Conservation (phyloP, 208 protist genomes). For the Leishmania lainsoni region DNA sequence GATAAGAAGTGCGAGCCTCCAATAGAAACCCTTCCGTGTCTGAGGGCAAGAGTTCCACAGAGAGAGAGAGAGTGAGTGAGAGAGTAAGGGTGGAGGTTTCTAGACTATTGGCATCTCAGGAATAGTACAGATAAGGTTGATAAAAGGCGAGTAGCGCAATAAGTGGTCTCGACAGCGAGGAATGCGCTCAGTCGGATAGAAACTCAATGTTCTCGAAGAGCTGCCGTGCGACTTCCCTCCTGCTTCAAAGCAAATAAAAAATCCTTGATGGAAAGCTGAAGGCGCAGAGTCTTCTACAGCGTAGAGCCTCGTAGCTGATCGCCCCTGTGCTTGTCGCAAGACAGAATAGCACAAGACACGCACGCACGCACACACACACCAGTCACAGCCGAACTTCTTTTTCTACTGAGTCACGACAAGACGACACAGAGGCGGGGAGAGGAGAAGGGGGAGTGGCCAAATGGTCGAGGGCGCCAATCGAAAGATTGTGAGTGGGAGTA, state of each 20-base stretch:
- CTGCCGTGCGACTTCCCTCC: background rate
- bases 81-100: background rate
- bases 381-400: no score
- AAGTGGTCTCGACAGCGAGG: background rate
- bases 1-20: background rate
- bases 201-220: background rate
- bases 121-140: background rate
- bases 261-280: background rate
- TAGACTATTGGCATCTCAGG: background rate
- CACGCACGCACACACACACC: background rate
- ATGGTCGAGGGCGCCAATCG: no score
- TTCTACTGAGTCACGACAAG: no score
- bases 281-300: background rate
- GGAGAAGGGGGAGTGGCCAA: no score
- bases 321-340: background rate
- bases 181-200: background rate
- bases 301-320: background rate
- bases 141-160: background rate
- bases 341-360: background rate
- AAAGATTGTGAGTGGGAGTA: no score
- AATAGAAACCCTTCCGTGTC: background rate
- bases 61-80: background rate
- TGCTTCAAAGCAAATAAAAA: background rate
- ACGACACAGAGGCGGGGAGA: no score
- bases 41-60: background rate